Evolutionary conservation across 2,329 filamentous ascomycete species (phyloP), one percentile per base, ranked within the genome.

Genomic region (Phialemoniopsis sp.): DNA sequence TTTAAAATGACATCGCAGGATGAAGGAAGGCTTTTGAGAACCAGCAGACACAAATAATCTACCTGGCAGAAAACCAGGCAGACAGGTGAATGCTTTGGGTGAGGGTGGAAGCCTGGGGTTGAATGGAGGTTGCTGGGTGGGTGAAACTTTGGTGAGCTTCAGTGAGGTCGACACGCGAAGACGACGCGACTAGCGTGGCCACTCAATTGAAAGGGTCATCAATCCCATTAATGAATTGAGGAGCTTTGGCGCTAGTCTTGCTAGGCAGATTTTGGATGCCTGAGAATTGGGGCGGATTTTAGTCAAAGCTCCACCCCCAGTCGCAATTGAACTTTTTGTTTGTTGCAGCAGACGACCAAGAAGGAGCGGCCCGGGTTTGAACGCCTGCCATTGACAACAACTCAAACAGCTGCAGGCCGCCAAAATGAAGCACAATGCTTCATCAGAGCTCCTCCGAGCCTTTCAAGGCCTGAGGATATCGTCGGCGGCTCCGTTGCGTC

Each of bases 401-500:
- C 6, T 26, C 21, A 26, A n/a, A 26, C 21, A 6, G 21, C 21
- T 26, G 21, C 21, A 26, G 14, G 32, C 10, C 10, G 15, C 14
- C n/a, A 33, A n/a, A 18, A 33, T 33, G 32, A 13, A 18, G 32
- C 32, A 33, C 15, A 33, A 33, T 33, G 32, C 32, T 41, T 50
- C 70, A 34, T 63, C 66, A 45, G 59, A 66, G 52, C 62, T 80
- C 44, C 54, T 68, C 49, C 66, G 66, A 57, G 72, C 74, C 55
- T 68, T 80, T 19, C 67, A 64, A 45, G 66, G 68, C 40, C 61
- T 80, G 44, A 66, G 62, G 40, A 62, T 78, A 54, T 63, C 62
- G 14, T 49, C 59, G 29, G 51, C 60, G n/a, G 56, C 64, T 8
- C 55, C 64, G 29, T 49, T 64, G 43, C 68, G 62, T 42, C 64